A percentile compares a stretch with the other conserved stretches of the same genome.
Conservation (phyloP, 2,329 filamentous ascomycete genomes). For the Alternaria longipes region DNA sequence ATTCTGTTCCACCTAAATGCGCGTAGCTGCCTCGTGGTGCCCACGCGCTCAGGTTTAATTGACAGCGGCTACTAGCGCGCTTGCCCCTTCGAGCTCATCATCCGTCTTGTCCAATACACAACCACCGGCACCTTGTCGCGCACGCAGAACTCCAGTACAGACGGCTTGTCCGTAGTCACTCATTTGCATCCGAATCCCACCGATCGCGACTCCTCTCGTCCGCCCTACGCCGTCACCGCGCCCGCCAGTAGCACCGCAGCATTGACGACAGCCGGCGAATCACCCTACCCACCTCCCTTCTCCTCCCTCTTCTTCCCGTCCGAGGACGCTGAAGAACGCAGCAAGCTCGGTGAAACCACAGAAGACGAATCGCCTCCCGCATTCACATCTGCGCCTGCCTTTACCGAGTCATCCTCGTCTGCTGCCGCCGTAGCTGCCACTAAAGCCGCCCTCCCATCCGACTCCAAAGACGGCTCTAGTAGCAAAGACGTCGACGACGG, state of each 20-base stretch:
- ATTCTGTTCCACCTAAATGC: slow-evolving; percentile 35
- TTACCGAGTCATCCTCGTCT: slow-evolving; percentile 60
- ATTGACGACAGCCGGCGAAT: slow-evolving; percentile 60
- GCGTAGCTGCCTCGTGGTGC: slow-evolving; percentile 33
- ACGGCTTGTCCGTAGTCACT: slow-evolving; percentile 59
- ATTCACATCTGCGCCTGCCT: slow-evolving; percentile 62
- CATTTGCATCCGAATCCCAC: slow-evolving; percentile 47
- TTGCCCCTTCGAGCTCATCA: slow-evolving; percentile 38
- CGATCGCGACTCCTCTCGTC: slow-evolving; percentile 37
- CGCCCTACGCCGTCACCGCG: slow-evolving; percentile 41
- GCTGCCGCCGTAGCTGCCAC: slow-evolving; percentile 70
- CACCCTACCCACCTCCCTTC: slow-evolving; percentile 68
- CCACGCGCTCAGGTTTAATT: slow-evolving; percentile 39
- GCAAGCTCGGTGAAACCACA: slow-evolving; percentile 52
- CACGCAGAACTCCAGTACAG: slow-evolving; percentile 50
- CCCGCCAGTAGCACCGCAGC: slow-evolving; percentile 48
- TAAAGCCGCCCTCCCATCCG: slow-evolving; percentile 82
- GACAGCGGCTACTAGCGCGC: slow-evolving; percentile 39
- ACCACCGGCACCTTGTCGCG: slow-evolving; percentile 56
- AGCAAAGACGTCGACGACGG: slow-evolving; percentile 79
- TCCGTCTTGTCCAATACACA: slow-evolving; percentile 29
- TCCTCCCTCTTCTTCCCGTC: slow-evolving; percentile 69
- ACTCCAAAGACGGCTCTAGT: slow-evolving; percentile 77
- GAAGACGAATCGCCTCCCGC: slow-evolving; percentile 56
- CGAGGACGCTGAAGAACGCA: slow-evolving; percentile 58